A percentile compares a stretch with the other conserved stretches of the same genome.
Evolutionary conservation across 805 yeast genomes (phyloP).

Genomic region (Candida broadrunensis): DNA sequence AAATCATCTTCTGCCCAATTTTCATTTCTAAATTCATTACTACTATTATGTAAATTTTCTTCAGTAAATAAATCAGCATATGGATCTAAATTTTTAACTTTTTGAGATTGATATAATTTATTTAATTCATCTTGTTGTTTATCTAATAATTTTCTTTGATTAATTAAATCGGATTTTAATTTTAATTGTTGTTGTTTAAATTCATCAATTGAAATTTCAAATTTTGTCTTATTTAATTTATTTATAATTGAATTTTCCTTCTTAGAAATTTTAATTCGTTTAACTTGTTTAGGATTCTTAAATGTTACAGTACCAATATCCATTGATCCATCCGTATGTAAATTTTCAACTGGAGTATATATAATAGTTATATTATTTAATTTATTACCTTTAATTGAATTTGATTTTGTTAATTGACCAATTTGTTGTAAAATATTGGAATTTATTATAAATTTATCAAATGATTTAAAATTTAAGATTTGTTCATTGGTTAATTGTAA

Average conservation of each 20-base stretch:
- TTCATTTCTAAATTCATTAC: conserved; percentile 31
- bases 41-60: conserved; percentile 24
- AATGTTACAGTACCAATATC: conserved; percentile 78
- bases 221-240: conserved; percentile 60
- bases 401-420: conserved; percentile 73
- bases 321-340: conserved; percentile 67
- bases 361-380: conserved; percentile 62
- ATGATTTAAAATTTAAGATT: conserved; percentile 33
- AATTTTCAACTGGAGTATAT: conserved; percentile 71
- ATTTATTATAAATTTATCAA: conserved; percentile 40
- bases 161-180: conserved; percentile 29
- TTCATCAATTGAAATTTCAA: conserved; percentile 49
- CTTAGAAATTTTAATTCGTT: conserved; percentile 49
- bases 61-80: conserved; percentile 35
- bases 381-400: conserved; percentile 75
- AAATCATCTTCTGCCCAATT: conserved; percentile 40
- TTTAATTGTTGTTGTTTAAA: conserved; percentile 32
- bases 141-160: conserved; percentile 38
- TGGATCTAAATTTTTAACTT: conserved; percentile 27
- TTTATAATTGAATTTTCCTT: conserved; percentile 61
- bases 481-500: conserved; percentile 48
- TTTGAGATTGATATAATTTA: conserved; percentile 36
- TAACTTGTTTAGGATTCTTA: conserved; percentile 54
- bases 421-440: conserved; percentile 45
- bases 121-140: conserved; percentile 32